phyloP scores from a whole-genome alignment of 2,329 filamentous ascomycete species.

The Aspergillus felis region DNA sequence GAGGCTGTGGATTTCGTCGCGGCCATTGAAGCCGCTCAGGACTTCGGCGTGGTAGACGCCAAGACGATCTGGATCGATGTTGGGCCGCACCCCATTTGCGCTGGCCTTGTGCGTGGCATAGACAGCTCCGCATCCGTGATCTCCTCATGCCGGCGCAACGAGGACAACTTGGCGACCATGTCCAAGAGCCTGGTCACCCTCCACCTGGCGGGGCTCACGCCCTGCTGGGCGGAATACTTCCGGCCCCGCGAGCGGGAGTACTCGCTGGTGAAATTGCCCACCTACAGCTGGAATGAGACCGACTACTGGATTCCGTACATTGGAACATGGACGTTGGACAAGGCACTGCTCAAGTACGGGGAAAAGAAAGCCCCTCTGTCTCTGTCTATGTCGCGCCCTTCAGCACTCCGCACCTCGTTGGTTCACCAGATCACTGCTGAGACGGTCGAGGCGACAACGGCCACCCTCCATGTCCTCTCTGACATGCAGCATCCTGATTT shows the following conservation, averaged over 20 bases:
- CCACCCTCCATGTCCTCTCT: constrained; percentile 34
- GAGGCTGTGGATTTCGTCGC: constrained; percentile 67
- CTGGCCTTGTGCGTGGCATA: constrained; percentile 63
- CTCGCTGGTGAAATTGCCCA: constrained; percentile 58
- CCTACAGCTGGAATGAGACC: constrained; percentile 67
- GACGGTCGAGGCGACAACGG: constrained; percentile 19
- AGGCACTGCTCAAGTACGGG: constrained; percentile 39
- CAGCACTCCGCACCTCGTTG: constrained; percentile 3
- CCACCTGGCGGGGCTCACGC: constrained; percentile 57
- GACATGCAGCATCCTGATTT: constrained; percentile 40
- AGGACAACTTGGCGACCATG: constrained; percentile 63
- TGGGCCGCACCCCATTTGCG: constrained; percentile 69
- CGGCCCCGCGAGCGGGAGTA: constrained; percentile 56
- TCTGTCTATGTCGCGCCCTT: neutral
- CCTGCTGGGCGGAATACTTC: constrained; percentile 70
- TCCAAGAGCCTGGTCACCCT: constrained; percentile 55
- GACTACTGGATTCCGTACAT: constrained; percentile 69
- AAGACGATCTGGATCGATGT: constrained; percentile 69
- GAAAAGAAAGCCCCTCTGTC: neutral
- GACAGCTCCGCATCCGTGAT: constrained; percentile 54
- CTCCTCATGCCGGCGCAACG: constrained; percentile 58
- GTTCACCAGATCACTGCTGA: constrained; percentile 34
- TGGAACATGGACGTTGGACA: constrained; percentile 69
- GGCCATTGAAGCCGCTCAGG: constrained; percentile 57
- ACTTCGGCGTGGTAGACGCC: constrained; percentile 50